Evolutionary conservation across 2,329 filamentous ascomycete genomes (phyloP), one percentile per base, ranked within the genome.

Genomic region (Coniochaeta prunicola): DNA sequence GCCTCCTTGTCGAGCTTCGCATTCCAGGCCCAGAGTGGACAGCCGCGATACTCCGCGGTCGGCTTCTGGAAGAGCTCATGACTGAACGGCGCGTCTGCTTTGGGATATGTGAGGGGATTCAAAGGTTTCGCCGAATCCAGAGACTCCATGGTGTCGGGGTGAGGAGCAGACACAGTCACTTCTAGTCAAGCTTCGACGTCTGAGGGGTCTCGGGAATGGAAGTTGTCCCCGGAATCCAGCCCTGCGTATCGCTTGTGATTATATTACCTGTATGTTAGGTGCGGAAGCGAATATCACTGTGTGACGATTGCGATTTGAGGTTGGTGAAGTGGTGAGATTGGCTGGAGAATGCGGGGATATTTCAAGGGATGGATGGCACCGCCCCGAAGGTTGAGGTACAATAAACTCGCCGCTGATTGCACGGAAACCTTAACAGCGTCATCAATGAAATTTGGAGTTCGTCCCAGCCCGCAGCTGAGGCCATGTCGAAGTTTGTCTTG

Each of bases 11-110:
- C 63, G 9, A 70, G 64, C 38, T 65, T 67, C 2, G 62, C 63
- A 53, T 70, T 71, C 68, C 69, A 71, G 38, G 67, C 55, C 67
- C 69, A 71, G 4, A 70, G 57, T 2, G 68, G 70, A 56, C 63
- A 67, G 21, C 68, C 68, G 58, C 69, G 65, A 58, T 71, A 71
- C 53, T 71, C 69, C 1, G 68, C 61, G 1, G 66, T 67, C 33
- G 68, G 70, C 26, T 61, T 64, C 54, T 63, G 57, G 61, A 71
- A 71, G 2, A 72, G 62, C 13, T 64, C 59, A 9, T 59, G 33
- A 50, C 62, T 64, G 59, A 70, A 70, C 12, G 65, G 59, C 7
- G 56, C 33, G 38, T 54, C 15, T 53, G 62, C 64, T 38, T 69
- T 68, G 6, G 69, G 67, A 60, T 68, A 71, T 19, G 63, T 69